These are phyloP conservation scores for Thyridium curvatum DNA, from an alignment of 2,329 filamentous ascomycete genomes.

Conservation along the genomic window DNA sequence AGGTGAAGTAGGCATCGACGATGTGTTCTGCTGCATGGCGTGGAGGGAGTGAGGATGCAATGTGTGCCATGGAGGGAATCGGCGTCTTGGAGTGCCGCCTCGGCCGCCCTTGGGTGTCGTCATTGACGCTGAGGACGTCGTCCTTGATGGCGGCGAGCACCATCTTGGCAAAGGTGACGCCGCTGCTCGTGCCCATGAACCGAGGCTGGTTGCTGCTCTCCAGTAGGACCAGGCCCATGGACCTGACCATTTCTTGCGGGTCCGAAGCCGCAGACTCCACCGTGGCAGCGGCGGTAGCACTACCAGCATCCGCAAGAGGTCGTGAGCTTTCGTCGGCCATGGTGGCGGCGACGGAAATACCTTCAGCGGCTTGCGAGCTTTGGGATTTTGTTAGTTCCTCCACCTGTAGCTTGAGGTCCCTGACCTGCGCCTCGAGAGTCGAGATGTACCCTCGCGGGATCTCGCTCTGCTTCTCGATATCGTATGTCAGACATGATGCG, in stretches of 20 bases:
- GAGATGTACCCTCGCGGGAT: constrained; percentile 12
- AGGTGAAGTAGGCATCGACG: constrained; percentile 23
- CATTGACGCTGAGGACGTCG: constrained; percentile 1
- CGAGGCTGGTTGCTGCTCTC: constrained; percentile 16
- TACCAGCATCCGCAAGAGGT: constrained; percentile 5
- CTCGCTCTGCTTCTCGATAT: constrained; percentile 12
- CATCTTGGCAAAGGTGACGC: constrained; percentile 23
- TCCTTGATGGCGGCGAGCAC: constrained; percentile 22
- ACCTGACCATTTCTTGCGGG: constrained; percentile 11
- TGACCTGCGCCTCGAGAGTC: constrained; percentile 11
- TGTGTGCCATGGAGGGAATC: constrained; percentile 3
- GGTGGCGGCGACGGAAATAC: constrained; percentile 1
- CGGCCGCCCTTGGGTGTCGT: not conserved
- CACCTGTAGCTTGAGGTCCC: constrained; percentile 8
- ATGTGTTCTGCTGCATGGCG: constrained; percentile 23
- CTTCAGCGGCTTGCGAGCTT: constrained; percentile 3
- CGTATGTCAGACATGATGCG: constrained; percentile 11
- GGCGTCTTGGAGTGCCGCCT: constrained; percentile 3
- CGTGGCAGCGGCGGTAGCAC: constrained; percentile 5
- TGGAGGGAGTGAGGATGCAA: constrained; percentile 20
- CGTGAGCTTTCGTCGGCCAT: not conserved
- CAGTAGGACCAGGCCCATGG: constrained; percentile 14
- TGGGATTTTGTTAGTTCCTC: constrained; percentile 7
- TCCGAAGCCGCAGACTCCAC: constrained; percentile 8
- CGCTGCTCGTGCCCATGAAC: constrained; percentile 23